These are phyloP conservation scores for Omphalea diandra DNA, from an alignment of 441 rosid genomes.

Conservation along the genomic window DNA sequence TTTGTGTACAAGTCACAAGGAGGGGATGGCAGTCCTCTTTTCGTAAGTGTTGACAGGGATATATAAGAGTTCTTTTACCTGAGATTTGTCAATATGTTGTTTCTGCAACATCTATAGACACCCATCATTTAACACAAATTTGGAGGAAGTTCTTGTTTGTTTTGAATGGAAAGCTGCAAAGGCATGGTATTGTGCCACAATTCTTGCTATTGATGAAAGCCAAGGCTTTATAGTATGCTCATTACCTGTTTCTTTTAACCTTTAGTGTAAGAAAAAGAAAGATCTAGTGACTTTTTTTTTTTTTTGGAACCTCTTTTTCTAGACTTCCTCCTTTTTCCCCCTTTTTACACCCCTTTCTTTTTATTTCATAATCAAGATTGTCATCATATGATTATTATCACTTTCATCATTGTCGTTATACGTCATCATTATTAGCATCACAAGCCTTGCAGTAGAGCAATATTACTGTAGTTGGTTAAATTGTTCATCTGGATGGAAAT, in stretches of 20 bases:
- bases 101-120: too few species aligned
- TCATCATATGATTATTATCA: too few species aligned
- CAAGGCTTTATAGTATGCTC: neutral
- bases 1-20: too few species aligned
- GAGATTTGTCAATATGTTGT: neutral
- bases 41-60: neutral
- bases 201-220: neutral
- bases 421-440: neutral
- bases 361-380: too few species aligned
- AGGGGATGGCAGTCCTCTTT: neutral
- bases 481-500: slow-evolving; percentile 8
- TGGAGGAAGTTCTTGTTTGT: neutral
- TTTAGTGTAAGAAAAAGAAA: neutral
- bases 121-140: neutral
- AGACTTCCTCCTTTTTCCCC: neutral
- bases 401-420: neutral
- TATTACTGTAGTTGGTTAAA: neutral
- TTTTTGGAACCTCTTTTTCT: too few species aligned
- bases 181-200: neutral
- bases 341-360: neutral
- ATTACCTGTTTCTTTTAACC: neutral
- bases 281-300: neutral
- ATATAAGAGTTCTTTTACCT: neutral
- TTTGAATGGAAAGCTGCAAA: too few species aligned
- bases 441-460: neutral